These are phyloP conservation scores for Dioscorea cayenensis DNA, from an alignment of 116 monocot genomes.

Conservation along the genomic window DNA sequence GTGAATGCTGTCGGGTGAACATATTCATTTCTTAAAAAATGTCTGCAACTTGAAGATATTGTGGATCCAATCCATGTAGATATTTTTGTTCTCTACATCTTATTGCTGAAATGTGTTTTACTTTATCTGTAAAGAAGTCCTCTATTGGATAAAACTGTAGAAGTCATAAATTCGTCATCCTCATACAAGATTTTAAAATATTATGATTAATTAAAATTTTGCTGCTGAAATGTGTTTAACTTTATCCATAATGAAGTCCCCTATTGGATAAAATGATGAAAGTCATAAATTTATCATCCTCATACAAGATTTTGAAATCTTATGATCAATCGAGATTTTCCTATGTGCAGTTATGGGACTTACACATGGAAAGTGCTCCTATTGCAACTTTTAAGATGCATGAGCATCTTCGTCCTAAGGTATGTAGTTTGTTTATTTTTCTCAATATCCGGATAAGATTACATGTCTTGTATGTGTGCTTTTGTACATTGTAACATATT, in stretches of 20 bases:
- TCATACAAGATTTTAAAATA: neutral
- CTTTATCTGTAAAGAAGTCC: neutral
- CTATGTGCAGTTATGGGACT: slow-evolving; percentile 58
- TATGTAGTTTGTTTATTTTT: slow-evolving; percentile 12
- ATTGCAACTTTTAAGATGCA: slow-evolving; percentile 55
- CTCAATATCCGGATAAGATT: neutral
- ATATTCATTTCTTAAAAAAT: too few species aligned
- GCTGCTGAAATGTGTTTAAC: neutral
- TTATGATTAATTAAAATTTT: neutral
- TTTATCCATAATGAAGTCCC: neutral
- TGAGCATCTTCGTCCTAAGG: slow-evolving; percentile 64
- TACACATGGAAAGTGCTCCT: slow-evolving; percentile 50
- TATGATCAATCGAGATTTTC: neutral
- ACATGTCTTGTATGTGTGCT: neutral
- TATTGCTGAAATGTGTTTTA: neutral
- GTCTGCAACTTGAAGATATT: too few species aligned
- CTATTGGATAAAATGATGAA: neutral
- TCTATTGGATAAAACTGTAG: neutral
- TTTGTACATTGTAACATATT: neutral
- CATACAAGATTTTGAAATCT: neutral
- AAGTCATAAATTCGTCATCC: neutral
- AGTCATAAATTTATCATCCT: neutral
- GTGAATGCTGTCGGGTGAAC: too few species aligned
- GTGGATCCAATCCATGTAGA: too few species aligned
- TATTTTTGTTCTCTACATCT: neutral